Evolutionary conservation across 805 yeast genomes (phyloP).

Genomic region (Osmozyma mogii): DNA sequence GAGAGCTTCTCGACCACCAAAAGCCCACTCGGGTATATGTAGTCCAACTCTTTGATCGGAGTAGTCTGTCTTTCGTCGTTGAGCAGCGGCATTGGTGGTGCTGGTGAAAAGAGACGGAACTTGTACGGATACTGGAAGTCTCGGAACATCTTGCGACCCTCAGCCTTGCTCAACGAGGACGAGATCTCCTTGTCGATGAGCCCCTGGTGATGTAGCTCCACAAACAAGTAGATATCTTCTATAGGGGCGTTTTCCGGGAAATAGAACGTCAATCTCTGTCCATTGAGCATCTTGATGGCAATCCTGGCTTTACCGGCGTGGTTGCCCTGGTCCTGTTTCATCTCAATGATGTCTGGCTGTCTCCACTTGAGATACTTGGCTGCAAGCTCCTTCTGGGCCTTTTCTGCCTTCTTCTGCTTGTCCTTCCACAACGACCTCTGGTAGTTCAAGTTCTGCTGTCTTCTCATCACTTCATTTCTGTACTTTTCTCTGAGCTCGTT

Average conservation of each 20-base stretch:
- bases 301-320: conserved; percentile 42
- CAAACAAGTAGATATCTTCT: conserved; percentile 26
- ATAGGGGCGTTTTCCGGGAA: conserved; percentile 25
- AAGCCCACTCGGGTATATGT: conserved; percentile 34
- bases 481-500: conserved; percentile 56
- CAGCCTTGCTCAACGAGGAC: conserved; percentile 15
- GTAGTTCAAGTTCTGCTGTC: conserved; percentile 73
- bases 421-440: conserved; percentile 65
- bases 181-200: conserved; percentile 24
- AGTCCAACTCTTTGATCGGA: conserved; percentile 54
- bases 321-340: conserved; percentile 7
- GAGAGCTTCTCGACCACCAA: conserved; percentile 50
- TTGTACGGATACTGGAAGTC: conserved; percentile 19
- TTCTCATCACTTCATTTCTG: conserved; percentile 47
- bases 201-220: conserved; percentile 31
- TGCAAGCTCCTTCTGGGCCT: conserved; percentile 21
- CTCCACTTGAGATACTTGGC: conserved; percentile 30
- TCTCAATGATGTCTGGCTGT: conserved; percentile 21
- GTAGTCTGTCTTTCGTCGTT: conserved; percentile 30
- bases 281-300: conserved; percentile 60
- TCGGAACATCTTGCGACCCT: conserved; percentile 16
- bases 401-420: conserved; percentile 37
- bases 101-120: conserved; percentile 27
- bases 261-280: conserved; percentile 41
- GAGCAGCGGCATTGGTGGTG: conserved; percentile 30